Percentiles rank a stretch among this genome's conserved stretches.
Conservation (phyloP, 2,329 filamentous ascomycete species). For the Colletotrichum tamarilloi region DNA sequence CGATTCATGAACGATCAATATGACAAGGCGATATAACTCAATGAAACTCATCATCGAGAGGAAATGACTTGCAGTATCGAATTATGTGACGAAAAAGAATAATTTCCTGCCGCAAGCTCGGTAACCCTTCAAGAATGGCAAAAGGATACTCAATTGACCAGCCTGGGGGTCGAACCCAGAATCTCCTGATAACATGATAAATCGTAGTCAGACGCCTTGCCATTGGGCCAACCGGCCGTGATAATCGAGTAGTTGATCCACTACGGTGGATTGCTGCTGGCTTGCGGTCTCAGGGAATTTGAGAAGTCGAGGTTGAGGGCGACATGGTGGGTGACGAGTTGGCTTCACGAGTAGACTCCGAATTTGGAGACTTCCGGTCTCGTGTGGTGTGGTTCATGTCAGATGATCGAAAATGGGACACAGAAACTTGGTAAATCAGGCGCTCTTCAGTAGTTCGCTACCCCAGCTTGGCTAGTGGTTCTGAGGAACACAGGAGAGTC, state of each 20-base stretch:
- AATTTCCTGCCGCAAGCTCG: no score
- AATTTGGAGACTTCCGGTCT: neutral
- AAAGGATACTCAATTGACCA: slow-evolving; percentile 15
- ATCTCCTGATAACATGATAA: slow-evolving; percentile 21
- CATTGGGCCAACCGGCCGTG: slow-evolving; percentile 47
- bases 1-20: neutral
- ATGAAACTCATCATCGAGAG: no score
- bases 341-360: neutral
- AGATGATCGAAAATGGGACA: neutral
- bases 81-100: no score
- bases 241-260: neutral
- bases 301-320: neutral
- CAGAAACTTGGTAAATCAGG: neutral
- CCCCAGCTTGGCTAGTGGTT: neutral
- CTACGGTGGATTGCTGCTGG: neutral
- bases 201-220: slow-evolving; percentile 57
- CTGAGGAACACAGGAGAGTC: neutral
- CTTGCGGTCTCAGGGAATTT: accelerated
- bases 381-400: neutral
- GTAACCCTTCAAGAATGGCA: no score
- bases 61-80: no score
- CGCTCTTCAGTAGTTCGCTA: neutral
- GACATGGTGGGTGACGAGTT: neutral
- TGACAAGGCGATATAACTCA: neutral
- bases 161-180: slow-evolving; percentile 35